Conservation (phyloP, 176 grass and related monocot genomes). For the Aegilops speltoides region DNA sequence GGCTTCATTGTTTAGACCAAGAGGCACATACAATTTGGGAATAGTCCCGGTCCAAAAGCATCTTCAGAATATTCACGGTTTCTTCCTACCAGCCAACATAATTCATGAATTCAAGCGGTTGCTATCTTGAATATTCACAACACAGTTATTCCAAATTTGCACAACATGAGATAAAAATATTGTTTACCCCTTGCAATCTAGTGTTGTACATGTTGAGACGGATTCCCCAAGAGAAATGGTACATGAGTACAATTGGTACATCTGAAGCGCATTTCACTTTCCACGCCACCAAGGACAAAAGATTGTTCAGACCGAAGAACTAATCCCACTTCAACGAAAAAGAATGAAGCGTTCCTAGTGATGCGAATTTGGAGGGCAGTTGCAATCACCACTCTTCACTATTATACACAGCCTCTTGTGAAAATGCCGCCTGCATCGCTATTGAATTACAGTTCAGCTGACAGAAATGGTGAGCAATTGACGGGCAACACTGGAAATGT, state of each 20-base stretch:
- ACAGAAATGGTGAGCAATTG: slow-evolving; percentile 2
- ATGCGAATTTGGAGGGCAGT: background rate
- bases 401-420: slow-evolving; percentile 22
- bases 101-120: background rate
- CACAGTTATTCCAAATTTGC: background rate
- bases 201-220: background rate
- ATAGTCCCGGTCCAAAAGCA: background rate
- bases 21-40: background rate
- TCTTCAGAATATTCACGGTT: slow-evolving; percentile 7
- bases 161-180: background rate
- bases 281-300: background rate
- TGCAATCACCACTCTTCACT: background rate
- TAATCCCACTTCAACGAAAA: slow-evolving; percentile 7
- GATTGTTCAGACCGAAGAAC: background rate
- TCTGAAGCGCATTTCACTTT: background rate
- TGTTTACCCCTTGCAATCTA: background rate
- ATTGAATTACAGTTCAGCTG: background rate
- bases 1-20: background rate
- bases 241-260: slow-evolving; percentile 4
- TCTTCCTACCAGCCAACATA: background rate
- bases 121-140: background rate
- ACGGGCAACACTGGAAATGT: background rate
- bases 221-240: background rate
- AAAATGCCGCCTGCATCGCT: background rate
- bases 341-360: background rate